Base-by-base conservation (phyloP, 805 yeast genomes). In the Brettanomyces bruxellensis region DNA sequence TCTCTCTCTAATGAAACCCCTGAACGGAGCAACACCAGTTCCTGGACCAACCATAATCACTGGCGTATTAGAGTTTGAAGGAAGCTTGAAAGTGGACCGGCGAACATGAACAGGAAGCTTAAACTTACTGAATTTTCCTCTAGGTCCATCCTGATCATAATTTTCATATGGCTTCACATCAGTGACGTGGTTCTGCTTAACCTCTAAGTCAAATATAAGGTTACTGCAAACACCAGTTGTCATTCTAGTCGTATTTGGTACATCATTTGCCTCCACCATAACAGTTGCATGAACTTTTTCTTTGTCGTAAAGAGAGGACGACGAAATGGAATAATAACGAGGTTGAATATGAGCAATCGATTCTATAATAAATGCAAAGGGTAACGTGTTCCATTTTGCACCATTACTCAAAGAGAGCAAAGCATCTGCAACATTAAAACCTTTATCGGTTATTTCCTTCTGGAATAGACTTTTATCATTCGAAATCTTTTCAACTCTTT, bases 11-110 rank as follows among this genome's bases (percentile, higher is more conserved):
- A 91, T 67, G 55, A 91, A 91, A 3, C 95, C 99, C 70, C 99
- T 82, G 72, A 93, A 87, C 51, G 99, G 99, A 8, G 99, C 98
- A 44, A 91, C 91, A 65, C 99, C 99, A 3, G 99, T 93, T 53
- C 99, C 99, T 41, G 99, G 98, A 28, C 99, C 99, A 59, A 91
- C 76, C 84, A 90, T 78, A 57, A 91, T 88, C 23, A 91, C 75
- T 14, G 98, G 97, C 32, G 82, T 79, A 3, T 76, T 66, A 32
- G 95, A 83, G 60, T 87, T 86, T 6, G 89, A 73, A 22, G 99
- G 99, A 52, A 93, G 73, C 71, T 89, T 90, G 73, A 91, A 93
- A 47, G 91, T 85, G 5, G 98, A 90, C 67, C 93, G 88, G 68
- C 98, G 86, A 41, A 93, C 84, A 62, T 90, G 96, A 38, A 93